Evolutionary conservation across 2,329 filamentous ascomycete genomes (phyloP), one percentile per base, ranked within the genome.

Genomic region (Drechslera avenae): DNA sequence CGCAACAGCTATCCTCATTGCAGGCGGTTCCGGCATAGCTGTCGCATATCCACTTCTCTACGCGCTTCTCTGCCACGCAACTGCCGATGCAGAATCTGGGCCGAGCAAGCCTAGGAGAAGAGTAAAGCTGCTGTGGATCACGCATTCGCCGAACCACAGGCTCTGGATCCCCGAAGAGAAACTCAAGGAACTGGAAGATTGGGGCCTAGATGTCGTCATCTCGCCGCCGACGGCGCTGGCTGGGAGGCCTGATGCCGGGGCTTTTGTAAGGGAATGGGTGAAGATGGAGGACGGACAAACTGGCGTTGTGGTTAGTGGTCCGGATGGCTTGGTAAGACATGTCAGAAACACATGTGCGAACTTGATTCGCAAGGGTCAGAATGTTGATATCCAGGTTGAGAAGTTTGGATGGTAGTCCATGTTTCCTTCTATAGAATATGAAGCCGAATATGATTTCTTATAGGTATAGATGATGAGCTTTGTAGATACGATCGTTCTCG

Each of bases 1-100:
- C 13, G 73, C 79, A 32, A 75, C 79, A 0, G 77, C 80, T 0
- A 68, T 88, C 3, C 66, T 88, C 9, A 74, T 88, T 7, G 84
- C 84, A 1, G 85, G 85, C 3, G 86, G 86, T 0, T 85, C 82
- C 21, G 86, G 85, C 4, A 85, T 88, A 36, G 85, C 84, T 1
- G 85, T 87, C 18, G 79, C 81, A 0, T 86, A 85, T 62, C 84
- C 85, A 0, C 72, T 88, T 2, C 74, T 83, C 1, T 84, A 82
- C 74, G 74, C 79, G n/a, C 65, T 84, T 1, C 65, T 79, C 0
- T 40, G 62, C 59, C 62, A 64, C 51, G 26, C 48, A 0, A 8
- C 52, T 8, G 50, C 57, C 9, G 62, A 60, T 50, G 39, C 57
- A 52, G 45, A 64, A 63, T 18, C 56, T 37, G 52, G 28, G 0